These are phyloP conservation scores for Epichloe bromicola DNA, from an alignment of 2,329 filamentous ascomycete genomes.

Conservation along the genomic window DNA sequence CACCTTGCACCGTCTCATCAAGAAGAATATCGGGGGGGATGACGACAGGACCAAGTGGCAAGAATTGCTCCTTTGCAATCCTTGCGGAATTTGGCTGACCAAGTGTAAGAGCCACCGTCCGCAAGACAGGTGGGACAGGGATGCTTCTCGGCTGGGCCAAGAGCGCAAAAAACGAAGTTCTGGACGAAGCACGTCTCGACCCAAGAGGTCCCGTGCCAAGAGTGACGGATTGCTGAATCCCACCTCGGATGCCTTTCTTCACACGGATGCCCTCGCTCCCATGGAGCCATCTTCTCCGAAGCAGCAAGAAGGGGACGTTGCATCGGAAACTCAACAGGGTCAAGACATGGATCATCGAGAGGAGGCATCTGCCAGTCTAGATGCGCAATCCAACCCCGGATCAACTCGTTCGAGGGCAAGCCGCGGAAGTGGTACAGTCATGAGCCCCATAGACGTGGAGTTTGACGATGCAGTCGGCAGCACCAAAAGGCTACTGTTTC, in stretches of 20 bases:
- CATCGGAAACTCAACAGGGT: constrained; percentile 9
- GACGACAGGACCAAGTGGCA: constrained; percentile 57
- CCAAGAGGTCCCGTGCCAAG: constrained; percentile 37
- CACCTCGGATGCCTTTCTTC: constrained; percentile 41
- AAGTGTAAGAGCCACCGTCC: constrained; percentile 82
- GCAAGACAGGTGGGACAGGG: constrained; percentile 67
- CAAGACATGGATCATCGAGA: background rate
- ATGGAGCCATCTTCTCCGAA: constrained; percentile 26
- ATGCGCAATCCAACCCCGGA: constrained; percentile 18
- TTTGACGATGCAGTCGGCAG: constrained; percentile 34
- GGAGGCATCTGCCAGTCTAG: constrained; percentile 2
- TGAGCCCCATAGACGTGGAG: constrained; percentile 42
- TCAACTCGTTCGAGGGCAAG: constrained; percentile 42
- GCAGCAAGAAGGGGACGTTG: constrained; percentile 7
- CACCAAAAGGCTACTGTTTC: constrained; percentile 62
- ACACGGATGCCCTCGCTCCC: constrained; percentile 39
- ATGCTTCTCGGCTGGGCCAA: constrained; percentile 37
- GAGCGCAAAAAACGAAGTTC: constrained; percentile 34
- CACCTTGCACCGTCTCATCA: constrained; percentile 59
- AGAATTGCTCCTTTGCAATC: constrained; percentile 76
- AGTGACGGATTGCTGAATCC: constrained; percentile 30
- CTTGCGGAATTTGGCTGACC: constrained; percentile 87
- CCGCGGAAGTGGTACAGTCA: constrained; percentile 40
- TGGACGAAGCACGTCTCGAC: constrained; percentile 25
- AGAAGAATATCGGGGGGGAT: constrained; percentile 52